A percentile compares a stretch with the other conserved stretches of the same genome.
Evolutionary conservation across 2,329 filamentous ascomycete species (phyloP).

Genomic region (Phoma sp.): DNA sequence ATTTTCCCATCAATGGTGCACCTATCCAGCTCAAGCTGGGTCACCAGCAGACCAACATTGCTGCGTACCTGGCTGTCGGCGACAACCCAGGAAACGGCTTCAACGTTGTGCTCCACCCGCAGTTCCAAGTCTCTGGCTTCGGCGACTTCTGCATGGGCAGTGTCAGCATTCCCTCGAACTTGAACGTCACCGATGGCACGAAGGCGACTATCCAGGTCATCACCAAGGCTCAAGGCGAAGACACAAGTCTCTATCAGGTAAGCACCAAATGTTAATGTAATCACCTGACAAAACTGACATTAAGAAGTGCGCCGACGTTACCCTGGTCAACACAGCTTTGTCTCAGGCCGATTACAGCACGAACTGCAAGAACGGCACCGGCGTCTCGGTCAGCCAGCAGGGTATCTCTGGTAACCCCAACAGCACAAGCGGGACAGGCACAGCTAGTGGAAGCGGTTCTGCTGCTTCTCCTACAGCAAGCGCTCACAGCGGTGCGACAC

Average conservation of each 20-base stretch:
- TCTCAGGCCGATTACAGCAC: constrained; percentile 51
- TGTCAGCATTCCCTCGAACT: constrained; percentile 59
- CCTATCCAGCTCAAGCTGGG: constrained; percentile 60
- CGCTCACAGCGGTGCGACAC: constrained; percentile 31
- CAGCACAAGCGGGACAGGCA: constrained; percentile 49
- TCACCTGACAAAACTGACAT: constrained; percentile 14
- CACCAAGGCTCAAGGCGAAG: constrained; percentile 63
- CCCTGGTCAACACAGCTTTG: constrained; percentile 62
- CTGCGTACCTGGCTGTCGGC: constrained; percentile 61
- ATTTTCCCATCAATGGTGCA: constrained; percentile 57
- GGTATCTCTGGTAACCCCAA: constrained; percentile 56
- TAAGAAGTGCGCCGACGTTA: constrained; percentile 73
- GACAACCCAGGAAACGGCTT: constrained; percentile 64
- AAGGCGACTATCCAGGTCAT: constrained; percentile 73
- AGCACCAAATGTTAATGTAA: constrained; percentile 16
- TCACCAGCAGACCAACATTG: constrained; percentile 59
- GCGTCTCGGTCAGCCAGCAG: constrained; percentile 54
- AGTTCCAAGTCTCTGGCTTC: constrained; percentile 64
- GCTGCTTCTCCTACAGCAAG: constrained; percentile 22
- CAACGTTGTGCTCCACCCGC: constrained; percentile 70
- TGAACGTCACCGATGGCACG: constrained; percentile 64
- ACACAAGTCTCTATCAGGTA: constrained; percentile 67
- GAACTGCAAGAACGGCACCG: constrained; percentile 65
- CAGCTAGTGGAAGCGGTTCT: constrained; percentile 29
- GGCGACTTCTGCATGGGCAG: constrained; percentile 71